Base-by-base conservation (phyloP, 2,329 filamentous ascomycete genomes). In the Hypoxylon sp. region DNA sequence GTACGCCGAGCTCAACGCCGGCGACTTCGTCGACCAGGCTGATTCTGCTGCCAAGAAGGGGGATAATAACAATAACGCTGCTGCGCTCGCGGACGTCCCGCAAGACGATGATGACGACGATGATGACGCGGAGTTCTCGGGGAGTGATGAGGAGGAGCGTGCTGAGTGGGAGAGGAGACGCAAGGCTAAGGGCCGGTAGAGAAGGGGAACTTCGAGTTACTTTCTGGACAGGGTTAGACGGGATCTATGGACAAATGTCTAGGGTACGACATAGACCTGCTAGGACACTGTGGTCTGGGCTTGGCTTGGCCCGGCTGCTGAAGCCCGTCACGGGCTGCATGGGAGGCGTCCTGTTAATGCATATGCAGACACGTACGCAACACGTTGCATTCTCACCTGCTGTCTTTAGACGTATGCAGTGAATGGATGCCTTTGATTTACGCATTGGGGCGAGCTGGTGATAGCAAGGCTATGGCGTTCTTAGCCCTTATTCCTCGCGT, bases 91-190 rank as follows among this genome's bases (percentile, higher is more conserved):
- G 35, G 63, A 60, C 31, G 49, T 58, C 2, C 48, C 13, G 21
- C 62, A 55, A 9, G 69, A 69, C 27, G 67, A 69, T 9, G 69
- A 73, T 2, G 77, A 77, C 11, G 73, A 73, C 20, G 83, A 85
- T 35, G 82, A 84, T 2, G 81, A 85, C 57, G 84, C 79, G 33
- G 84, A 87, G 72, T 86, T 86, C 48, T 87, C 84, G 51, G 85
- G 83, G 18, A 88, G 85, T 65, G 85, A 88, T 59, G 84, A 86
- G 8, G 85, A 88, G 58, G 85, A 87, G 72, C 79, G 84, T 58
- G 84, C 81, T 15, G 83, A 85, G 74, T 86, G 82, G 79, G 83
- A 87, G 73, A 75, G 82, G 66, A 78, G 73, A 67, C 68, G 70
- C 46, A 71, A 67, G 26, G 72, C 73, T 8, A 76, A 69, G 58